phyloP scores from a whole-genome alignment of 164 flowering plant species.

The Magnolia kwangsiensis region DNA sequence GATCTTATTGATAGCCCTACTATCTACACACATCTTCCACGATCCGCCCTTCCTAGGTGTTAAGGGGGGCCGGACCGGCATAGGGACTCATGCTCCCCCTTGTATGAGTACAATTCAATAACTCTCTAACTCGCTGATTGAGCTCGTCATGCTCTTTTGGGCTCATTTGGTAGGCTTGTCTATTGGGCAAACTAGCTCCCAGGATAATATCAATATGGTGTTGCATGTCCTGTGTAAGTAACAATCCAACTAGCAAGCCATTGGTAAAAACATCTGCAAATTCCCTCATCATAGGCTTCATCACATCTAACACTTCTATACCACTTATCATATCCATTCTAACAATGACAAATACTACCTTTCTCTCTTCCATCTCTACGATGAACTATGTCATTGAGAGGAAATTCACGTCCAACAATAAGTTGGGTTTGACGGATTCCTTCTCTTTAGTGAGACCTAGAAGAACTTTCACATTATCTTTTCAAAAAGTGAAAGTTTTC shows the following conservation, averaged over 20 bases:
- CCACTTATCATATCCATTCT: neutral
- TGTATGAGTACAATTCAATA: neutral
- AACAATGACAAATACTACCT: neutral
- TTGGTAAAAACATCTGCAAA: conserved; percentile 1
- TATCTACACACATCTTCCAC: neutral
- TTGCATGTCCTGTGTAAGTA: conserved; percentile 3
- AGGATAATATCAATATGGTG: conserved; percentile 5
- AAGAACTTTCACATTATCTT: neutral
- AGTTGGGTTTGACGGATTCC: neutral
- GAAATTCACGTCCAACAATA: neutral
- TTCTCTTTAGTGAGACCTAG: neutral
- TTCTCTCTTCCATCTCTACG: neutral
- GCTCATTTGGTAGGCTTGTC: conserved; percentile 1
- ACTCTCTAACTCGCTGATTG: neutral
- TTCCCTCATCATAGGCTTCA: neutral
- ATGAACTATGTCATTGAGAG: neutral
- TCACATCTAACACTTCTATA: neutral
- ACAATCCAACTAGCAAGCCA: neutral
- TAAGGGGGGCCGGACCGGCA: neutral
- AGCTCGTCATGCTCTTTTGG: neutral
- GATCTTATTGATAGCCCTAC: neutral
- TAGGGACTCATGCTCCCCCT: conserved; percentile 9
- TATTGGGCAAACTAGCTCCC: neutral
- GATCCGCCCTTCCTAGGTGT: neutral
- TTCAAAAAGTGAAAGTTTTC: neutral